phyloP scores from a whole-genome alignment of 2,329 filamentous ascomycete genomes.

The Diplodia corticola region DNA sequence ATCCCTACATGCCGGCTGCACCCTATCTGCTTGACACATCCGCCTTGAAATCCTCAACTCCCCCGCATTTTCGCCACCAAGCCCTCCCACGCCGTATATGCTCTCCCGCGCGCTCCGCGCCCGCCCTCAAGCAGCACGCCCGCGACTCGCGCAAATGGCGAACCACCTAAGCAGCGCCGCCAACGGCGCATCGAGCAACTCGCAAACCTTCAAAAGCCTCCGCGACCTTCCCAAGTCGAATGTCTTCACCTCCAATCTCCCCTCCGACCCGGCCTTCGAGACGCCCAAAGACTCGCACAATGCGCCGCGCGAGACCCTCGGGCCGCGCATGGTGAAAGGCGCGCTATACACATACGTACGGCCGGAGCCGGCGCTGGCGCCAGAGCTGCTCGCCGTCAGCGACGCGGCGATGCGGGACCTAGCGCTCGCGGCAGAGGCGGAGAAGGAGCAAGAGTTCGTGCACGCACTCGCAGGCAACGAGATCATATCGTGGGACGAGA shows the following conservation, averaged over 20 bases:
- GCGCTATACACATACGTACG: slow-evolving; percentile 90
- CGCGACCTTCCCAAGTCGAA: slow-evolving; percentile 63
- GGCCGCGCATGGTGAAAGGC: slow-evolving; percentile 78
- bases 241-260: slow-evolving; percentile 65
- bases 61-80: background rate
- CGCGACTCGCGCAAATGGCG: slow-evolving; percentile 48
- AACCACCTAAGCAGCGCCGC: slow-evolving; percentile 39
- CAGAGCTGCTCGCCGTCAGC: slow-evolving; percentile 81
- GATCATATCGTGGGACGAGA: slow-evolving; percentile 74
- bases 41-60: background rate
- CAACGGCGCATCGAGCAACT: slow-evolving; percentile 20
- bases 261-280: slow-evolving; percentile 74
- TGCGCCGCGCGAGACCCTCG: slow-evolving; percentile 73
- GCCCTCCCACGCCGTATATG: slow-evolving; percentile 24
- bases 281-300: slow-evolving; percentile 80
- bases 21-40: background rate
- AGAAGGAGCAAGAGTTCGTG: slow-evolving; percentile 71
- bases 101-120: slow-evolving; percentile 25
- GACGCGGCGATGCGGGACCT: slow-evolving; percentile 76
- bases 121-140: slow-evolving; percentile 19
- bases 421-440: slow-evolving; percentile 69
- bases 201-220: slow-evolving; percentile 37
- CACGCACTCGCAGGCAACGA: slow-evolving; percentile 79
- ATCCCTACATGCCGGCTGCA: background rate
- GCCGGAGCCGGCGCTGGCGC: slow-evolving; percentile 68